phyloP scores from a whole-genome alignment of 768 basidiomycete genomes.

The Hypholoma sublateritium region DNA sequence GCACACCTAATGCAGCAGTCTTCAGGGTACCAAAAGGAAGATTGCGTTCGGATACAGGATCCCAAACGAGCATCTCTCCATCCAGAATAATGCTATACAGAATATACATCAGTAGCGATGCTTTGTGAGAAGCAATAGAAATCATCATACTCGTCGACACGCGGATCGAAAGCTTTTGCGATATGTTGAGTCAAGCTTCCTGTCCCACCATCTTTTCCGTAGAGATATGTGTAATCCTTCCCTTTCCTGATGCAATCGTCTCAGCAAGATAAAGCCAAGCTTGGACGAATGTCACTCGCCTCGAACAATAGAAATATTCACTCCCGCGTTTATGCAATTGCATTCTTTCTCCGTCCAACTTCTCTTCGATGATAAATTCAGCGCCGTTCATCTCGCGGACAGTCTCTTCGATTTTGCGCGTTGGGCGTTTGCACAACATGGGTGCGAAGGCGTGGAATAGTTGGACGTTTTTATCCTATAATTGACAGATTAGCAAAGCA shows the following conservation, averaged over 20 bases:
- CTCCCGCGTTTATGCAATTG: conserved; percentile 92
- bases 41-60: conserved; percentile 84
- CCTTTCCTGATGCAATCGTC: conserved; percentile 61
- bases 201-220: conserved; percentile 78
- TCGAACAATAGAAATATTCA: conserved; percentile 90
- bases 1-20: conserved; percentile 80
- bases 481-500: neutral
- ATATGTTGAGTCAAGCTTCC: conserved; percentile 92
- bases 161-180: conserved; percentile 67
- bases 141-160: conserved; percentile 73
- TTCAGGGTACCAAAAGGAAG: conserved; percentile 94
- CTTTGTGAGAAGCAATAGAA: conserved; percentile 1
- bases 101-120: neutral
- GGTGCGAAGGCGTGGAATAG: conserved; percentile 88
- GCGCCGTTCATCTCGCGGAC: conserved; percentile 80
- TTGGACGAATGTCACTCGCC: conserved; percentile 41
- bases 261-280: neutral
- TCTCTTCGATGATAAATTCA: conserved; percentile 93
- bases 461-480: conserved; percentile 79
- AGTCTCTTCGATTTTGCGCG: conserved; percentile 76
- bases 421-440: conserved; percentile 92
- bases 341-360: conserved; percentile 95
- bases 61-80: conserved; percentile 99
- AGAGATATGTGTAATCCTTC: conserved; percentile 89
- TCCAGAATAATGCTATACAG: conserved; percentile 81